A percentile compares a stretch with the other conserved stretches of the same genome.
Conservation (phyloP, 208 protist species). For the Trypanosoma mega region DNA sequence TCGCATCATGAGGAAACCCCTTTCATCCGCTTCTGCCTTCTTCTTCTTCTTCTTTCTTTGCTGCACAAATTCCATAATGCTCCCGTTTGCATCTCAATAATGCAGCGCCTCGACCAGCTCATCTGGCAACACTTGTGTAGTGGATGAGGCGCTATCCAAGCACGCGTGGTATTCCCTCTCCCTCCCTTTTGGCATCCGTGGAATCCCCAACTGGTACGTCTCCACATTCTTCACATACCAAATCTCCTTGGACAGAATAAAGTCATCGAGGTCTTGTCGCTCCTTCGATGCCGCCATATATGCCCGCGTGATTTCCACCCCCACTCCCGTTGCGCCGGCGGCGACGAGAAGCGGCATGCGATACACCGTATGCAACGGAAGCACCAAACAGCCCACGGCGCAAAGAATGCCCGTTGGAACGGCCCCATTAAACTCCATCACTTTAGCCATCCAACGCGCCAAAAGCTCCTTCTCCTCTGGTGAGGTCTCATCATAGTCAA, state of each 20-base stretch:
- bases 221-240: slow-evolving; percentile 93
- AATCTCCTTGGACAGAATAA: slow-evolving; percentile 83
- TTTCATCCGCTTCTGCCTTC: slow-evolving; percentile 1
- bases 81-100: slow-evolving; percentile 8
- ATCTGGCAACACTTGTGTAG: slow-evolving; percentile 43
- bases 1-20: no score
- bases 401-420: slow-evolving; percentile 71
- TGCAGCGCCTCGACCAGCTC: slow-evolving; percentile 50
- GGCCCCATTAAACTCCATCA: slow-evolving; percentile 83
- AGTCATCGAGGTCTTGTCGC: slow-evolving; percentile 87
- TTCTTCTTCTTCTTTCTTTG: background rate
- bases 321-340: slow-evolving; percentile 60
- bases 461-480: slow-evolving; percentile 86
- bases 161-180: slow-evolving; percentile 75
- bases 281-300: slow-evolving; percentile 80
- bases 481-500: slow-evolving; percentile 83
- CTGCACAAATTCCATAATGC: background rate
- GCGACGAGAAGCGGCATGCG: slow-evolving; percentile 78
- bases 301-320: slow-evolving; percentile 64
- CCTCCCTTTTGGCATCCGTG: slow-evolving; percentile 69
- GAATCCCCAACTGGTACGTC: slow-evolving; percentile 80
- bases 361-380: slow-evolving; percentile 75
- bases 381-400: slow-evolving; percentile 59
- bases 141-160: slow-evolving; percentile 35
- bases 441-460: slow-evolving; percentile 77